Evolutionary conservation across 129 eudicot species (phyloP).

Genomic region (Flaveria bidentis): DNA sequence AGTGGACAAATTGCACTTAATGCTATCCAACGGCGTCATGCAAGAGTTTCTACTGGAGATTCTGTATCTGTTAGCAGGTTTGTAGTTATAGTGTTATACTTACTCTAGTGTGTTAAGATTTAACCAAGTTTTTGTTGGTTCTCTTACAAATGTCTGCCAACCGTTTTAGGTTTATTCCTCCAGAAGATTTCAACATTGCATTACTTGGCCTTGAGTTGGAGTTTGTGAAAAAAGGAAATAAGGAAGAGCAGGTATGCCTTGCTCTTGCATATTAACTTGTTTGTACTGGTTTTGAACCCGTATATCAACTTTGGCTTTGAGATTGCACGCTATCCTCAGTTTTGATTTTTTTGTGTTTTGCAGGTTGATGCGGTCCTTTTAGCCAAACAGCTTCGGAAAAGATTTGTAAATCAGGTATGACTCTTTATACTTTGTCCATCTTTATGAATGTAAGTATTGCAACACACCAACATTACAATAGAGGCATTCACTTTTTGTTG

Average conservation of each 20-base stretch:
- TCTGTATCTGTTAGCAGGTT: slow-evolving; percentile 66
- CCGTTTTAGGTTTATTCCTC: slow-evolving; percentile 65
- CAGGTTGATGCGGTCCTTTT: slow-evolving; percentile 84
- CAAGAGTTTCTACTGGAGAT: slow-evolving; percentile 86
- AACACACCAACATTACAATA: background rate
- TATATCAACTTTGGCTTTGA: slow-evolving; percentile 5
- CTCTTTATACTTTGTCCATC: slow-evolving; percentile 18
- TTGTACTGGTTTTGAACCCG: too few relatives aligned
- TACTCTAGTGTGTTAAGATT: background rate
- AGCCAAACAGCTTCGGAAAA: slow-evolving; percentile 62
- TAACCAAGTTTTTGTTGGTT: slow-evolving; percentile 13
- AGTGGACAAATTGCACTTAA: slow-evolving; percentile 78
- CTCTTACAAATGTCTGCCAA: slow-evolving; percentile 1
- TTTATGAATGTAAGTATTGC: slow-evolving; percentile 4
- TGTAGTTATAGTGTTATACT: slow-evolving; percentile 6
- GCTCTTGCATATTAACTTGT: background rate
- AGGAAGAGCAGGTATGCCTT: slow-evolving; percentile 67
- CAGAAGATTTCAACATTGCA: slow-evolving; percentile 75
- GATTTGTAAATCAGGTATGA: slow-evolving; percentile 74
- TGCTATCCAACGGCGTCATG: slow-evolving; percentile 81
- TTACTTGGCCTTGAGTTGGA: slow-evolving; percentile 89
- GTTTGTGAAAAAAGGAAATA: slow-evolving; percentile 75
- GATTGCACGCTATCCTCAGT: slow-evolving; percentile 1
- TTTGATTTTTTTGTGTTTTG: slow-evolving; percentile 15
- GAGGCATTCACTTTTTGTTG: background rate